Conservation (phyloP, 2,329 filamentous ascomycete species). For the Bertia moriformis region DNA sequence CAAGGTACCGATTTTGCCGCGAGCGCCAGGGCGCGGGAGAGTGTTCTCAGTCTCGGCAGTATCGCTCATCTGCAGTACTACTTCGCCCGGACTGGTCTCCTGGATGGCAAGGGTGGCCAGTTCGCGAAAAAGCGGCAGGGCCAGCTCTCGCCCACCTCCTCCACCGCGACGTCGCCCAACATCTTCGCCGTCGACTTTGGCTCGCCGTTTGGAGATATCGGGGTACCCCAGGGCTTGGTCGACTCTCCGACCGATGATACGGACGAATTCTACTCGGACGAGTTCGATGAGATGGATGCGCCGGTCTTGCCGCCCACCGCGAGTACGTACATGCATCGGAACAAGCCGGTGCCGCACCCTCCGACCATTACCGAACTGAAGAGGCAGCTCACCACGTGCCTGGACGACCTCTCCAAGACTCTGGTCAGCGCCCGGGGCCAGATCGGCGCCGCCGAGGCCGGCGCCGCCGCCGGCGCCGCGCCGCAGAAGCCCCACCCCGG, state of each 20-base stretch:
- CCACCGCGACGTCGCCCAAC: slow-evolving; percentile 30
- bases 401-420: slow-evolving; percentile 45
- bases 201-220: slow-evolving; percentile 39
- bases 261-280: slow-evolving; percentile 37
- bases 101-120: slow-evolving; percentile 86
- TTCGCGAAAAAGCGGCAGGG: slow-evolving; percentile 58
- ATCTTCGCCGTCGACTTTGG: slow-evolving; percentile 33
- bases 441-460: slow-evolving; percentile 19
- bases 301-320: slow-evolving; percentile 91
- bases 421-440: slow-evolving; percentile 59
- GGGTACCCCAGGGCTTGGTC: too few species aligned
- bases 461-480: slow-evolving; percentile 5
- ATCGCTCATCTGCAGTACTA: slow-evolving; percentile 98
- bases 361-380: slow-evolving; percentile 73
- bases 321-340: slow-evolving; percentile 82
- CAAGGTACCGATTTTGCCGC: slow-evolving; percentile 79
- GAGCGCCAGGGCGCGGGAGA: slow-evolving; percentile 79
- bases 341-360: slow-evolving; percentile 68
- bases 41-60: slow-evolving; percentile 88
- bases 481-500: slow-evolving; percentile 31
- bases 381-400: slow-evolving; percentile 21
- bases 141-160: slow-evolving; percentile 24
- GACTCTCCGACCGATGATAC: slow-evolving; percentile 32
- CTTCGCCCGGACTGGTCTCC: slow-evolving; percentile 81
- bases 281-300: slow-evolving; percentile 51